Percentiles rank a stretch among this genome's conserved stretches.
phyloP scores from a whole-genome alignment of 148 eudicot species.

The Beta vulgaris region DNA sequence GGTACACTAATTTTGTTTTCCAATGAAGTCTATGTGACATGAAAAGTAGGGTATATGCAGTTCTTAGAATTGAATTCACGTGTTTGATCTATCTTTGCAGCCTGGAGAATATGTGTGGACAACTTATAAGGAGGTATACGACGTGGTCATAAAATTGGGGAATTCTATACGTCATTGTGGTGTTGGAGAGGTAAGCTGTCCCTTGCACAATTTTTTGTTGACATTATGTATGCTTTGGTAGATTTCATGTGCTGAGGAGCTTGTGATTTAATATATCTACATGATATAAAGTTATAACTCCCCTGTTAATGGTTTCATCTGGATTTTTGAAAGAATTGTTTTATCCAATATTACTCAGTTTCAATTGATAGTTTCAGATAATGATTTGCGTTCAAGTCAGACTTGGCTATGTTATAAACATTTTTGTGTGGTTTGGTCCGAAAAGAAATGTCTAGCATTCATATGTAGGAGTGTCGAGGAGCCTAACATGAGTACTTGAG shows the following conservation, averaged over 20 bases:
- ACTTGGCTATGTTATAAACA: too few species aligned
- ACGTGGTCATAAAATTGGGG: conserved; percentile 71
- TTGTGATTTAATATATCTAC: not conserved
- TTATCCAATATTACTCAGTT: too few species aligned
- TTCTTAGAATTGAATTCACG: not conserved
- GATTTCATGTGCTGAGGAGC: not conserved
- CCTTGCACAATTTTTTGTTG: not conserved
- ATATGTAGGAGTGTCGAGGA: too few species aligned
- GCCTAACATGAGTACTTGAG: too few species aligned
- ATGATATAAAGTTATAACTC: not conserved
- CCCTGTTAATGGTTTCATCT: not conserved
- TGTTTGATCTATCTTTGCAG: conserved; percentile 45
- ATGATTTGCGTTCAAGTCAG: too few species aligned
- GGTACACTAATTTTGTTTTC: conserved; percentile 39
- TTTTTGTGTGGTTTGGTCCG: too few species aligned
- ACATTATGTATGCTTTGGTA: not conserved
- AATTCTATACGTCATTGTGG: conserved; percentile 85
- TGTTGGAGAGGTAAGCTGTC: conserved; percentile 57
- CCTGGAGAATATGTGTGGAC: conserved; percentile 77
- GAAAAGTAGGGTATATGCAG: not conserved
- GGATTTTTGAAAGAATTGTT: too few species aligned
- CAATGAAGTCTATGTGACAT: not conserved
- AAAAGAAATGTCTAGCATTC: too few species aligned
- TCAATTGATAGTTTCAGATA: too few species aligned
- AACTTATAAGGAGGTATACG: conserved; percentile 84